Conservation (phyloP, 148 eudicot species). For the Rheum nobile region DNA sequence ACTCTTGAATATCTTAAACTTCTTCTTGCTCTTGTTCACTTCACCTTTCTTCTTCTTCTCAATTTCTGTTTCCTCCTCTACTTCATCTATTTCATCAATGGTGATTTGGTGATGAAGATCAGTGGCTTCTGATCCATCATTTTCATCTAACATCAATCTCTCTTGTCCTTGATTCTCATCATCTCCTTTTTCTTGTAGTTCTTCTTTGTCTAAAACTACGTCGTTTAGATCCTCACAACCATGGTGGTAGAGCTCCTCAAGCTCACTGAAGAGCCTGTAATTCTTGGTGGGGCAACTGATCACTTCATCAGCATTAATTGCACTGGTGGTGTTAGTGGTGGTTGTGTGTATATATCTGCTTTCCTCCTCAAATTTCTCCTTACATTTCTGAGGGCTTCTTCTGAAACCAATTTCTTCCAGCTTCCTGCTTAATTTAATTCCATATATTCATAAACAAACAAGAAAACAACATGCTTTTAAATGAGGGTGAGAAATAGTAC, state of each 20-base stretch:
- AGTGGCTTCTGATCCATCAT: constrained; percentile 3
- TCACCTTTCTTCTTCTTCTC: not conserved
- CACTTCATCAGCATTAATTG: not conserved
- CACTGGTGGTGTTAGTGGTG: constrained; percentile 9
- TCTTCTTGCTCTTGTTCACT: constrained; percentile 4
- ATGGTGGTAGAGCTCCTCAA: constrained; percentile 40
- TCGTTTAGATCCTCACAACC: constrained; percentile 5
- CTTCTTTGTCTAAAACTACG: not conserved
- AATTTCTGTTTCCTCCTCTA: not conserved
- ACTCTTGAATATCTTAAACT: constrained; percentile 53
- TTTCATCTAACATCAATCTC: not conserved
- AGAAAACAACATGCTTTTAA: not conserved
- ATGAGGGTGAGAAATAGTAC: not conserved
- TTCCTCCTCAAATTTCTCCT: constrained; percentile 80
- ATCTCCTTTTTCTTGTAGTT: not conserved
- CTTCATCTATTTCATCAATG: not conserved
- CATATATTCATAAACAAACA: constrained; percentile 22
- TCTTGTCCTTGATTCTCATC: constrained; percentile 5
- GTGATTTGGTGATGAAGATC: not conserved
- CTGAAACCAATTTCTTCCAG: constrained; percentile 65
- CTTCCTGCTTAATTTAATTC: constrained; percentile 44
- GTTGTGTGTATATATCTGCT: constrained; percentile 37
- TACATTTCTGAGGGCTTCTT: constrained; percentile 67
- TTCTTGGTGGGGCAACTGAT: constrained; percentile 14
- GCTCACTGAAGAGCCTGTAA: constrained; percentile 59